Evolutionary conservation across 23 red algal species (phyloP).

Genomic region (Cyanidioschyzon merolae): DNA sequence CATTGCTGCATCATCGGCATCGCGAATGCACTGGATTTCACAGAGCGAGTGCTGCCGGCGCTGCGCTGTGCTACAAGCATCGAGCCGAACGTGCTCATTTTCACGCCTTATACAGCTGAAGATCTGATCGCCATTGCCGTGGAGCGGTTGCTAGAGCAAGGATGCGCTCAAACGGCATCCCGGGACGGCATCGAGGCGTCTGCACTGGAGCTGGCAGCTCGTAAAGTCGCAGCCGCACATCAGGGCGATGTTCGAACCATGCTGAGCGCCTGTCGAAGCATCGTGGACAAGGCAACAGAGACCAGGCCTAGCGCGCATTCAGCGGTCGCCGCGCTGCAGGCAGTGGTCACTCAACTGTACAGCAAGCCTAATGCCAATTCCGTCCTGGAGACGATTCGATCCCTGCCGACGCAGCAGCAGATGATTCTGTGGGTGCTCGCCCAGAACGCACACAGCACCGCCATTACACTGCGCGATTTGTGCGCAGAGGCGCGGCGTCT

Average conservation of each 20-base stretch:
- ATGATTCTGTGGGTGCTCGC: constrained; percentile 42
- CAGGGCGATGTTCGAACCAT: constrained; percentile 45
- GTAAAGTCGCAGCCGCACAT: constrained; percentile 39
- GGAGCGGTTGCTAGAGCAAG: constrained; percentile 12
- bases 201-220: constrained; percentile 40
- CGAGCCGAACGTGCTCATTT: constrained; percentile 31
- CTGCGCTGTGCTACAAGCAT: constrained; percentile 28
- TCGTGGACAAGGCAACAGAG: neutral
- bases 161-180: neutral
- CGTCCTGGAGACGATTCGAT: constrained; percentile 31
- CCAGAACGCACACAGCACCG: neutral
- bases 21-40: constrained; percentile 63
- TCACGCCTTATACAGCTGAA: constrained; percentile 37
- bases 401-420: constrained; percentile 50
- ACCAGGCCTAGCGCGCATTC: neutral
- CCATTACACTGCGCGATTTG: constrained; percentile 27
- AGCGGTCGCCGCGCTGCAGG: neutral
- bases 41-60: constrained; percentile 47
- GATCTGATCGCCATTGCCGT: constrained; percentile 32
- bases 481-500: constrained; percentile 25
- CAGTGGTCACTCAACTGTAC: constrained; percentile 7
- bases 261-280: constrained; percentile 38
- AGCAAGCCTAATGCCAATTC: constrained; percentile 18
- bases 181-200: constrained; percentile 3
- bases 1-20: constrained; percentile 44